These are phyloP conservation scores for Cucurbita pepo DNA, from an alignment of 306 rosid genomes.

Conservation along the genomic window DNA sequence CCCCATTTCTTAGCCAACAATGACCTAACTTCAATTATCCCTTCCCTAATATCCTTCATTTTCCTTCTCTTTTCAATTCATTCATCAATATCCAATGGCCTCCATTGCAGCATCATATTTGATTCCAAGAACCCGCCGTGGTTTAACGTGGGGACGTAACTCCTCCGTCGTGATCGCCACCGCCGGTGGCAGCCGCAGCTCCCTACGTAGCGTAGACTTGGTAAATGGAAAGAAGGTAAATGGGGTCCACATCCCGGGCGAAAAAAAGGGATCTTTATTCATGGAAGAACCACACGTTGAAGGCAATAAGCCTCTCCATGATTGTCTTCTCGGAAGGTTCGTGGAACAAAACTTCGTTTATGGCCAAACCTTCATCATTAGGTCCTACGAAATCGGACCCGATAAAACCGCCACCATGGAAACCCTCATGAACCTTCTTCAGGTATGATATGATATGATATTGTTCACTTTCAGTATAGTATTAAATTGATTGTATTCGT, in stretches of 20 bases:
- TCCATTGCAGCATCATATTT: background rate
- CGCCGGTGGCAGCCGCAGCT: slow-evolving; percentile 4
- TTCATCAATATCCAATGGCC: background rate
- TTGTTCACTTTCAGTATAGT: no score
- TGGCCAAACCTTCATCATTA: slow-evolving; percentile 56
- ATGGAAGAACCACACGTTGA: background rate
- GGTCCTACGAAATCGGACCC: slow-evolving; percentile 84
- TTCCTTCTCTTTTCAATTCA: background rate
- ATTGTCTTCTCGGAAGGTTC: slow-evolving; percentile 49
- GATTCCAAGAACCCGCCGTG: background rate
- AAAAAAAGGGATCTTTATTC: background rate
- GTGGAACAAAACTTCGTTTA: slow-evolving; percentile 57
- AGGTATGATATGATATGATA: slow-evolving; percentile 14
- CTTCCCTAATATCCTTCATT: background rate
- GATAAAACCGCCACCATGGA: slow-evolving; percentile 83
- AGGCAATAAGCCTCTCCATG: slow-evolving; percentile 25
- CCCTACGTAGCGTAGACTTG: slow-evolving; percentile 12
- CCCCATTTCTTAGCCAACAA: background rate
- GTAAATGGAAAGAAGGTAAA: slow-evolving; percentile 39
- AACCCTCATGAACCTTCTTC: slow-evolving; percentile 70
- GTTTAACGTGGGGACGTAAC: slow-evolving; percentile 1
- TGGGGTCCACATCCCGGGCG: slow-evolving; percentile 17
- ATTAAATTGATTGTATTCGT: no score
- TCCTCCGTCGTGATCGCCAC: slow-evolving; percentile 3
- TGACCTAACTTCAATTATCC: background rate